Conservation (phyloP, 169 alveolate genomes). For the Fabrea salina region DNA sequence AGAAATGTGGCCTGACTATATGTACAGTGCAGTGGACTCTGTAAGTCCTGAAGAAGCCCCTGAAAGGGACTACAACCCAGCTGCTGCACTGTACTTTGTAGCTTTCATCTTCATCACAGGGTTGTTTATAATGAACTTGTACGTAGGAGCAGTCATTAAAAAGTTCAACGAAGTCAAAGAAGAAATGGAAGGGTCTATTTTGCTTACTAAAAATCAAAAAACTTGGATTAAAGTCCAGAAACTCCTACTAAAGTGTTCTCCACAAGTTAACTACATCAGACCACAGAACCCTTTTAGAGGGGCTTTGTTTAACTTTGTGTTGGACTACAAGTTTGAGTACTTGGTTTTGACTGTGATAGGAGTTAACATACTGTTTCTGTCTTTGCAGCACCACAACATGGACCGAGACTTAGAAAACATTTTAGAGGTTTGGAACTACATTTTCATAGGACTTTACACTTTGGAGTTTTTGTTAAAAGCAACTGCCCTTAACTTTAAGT, state of each 20-base stretch:
- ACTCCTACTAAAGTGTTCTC: slow-evolving; percentile 52
- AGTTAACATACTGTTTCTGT: slow-evolving; percentile 67
- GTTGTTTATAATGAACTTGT: slow-evolving; percentile 79
- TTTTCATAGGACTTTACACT: slow-evolving; percentile 43
- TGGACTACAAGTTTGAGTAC: slow-evolving; percentile 50
- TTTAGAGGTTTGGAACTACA: slow-evolving; percentile 48
- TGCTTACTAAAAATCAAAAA: slow-evolving; percentile 65
- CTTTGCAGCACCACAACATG: slow-evolving; percentile 55
- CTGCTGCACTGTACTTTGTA: slow-evolving; percentile 57
- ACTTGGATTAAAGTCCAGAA: slow-evolving; percentile 72
- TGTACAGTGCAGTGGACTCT: slow-evolving; percentile 64
- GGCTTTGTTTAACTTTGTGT: slow-evolving; percentile 34
- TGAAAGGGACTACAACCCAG: slow-evolving; percentile 41
- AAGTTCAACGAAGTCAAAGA: slow-evolving; percentile 66
- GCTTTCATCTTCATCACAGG: slow-evolving; percentile 71
- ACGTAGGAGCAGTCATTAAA: slow-evolving; percentile 77
- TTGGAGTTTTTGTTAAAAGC: background rate
- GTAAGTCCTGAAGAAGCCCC: slow-evolving; percentile 48
- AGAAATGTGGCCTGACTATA: slow-evolving; percentile 81
- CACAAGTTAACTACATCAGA: slow-evolving; percentile 53
- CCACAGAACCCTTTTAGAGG: slow-evolving; percentile 48
- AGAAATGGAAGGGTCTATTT: slow-evolving; percentile 61
- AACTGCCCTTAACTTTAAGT: slow-evolving; percentile 44
- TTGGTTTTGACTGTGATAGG: slow-evolving; percentile 58
- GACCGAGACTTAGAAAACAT: slow-evolving; percentile 37